Evolutionary conservation across 176 grass and related monocot species (phyloP).

Genomic region (sorghum (Sorghum bicolor)): Sorghum_bicolor_NCBIv3 NC_012872.2:16065501-16066000

Average conservation of each 20-base stretch:
- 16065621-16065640: slow-evolving; percentile 33
- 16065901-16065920: slow-evolving; percentile 27
- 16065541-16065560: neutral
- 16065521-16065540: too few species aligned
- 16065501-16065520: too few species aligned
- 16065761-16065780: slow-evolving; percentile 62
- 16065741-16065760: slow-evolving; percentile 62
- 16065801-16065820: slow-evolving; percentile 52
- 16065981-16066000: slow-evolving; percentile 14
- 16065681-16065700: slow-evolving; percentile 50
- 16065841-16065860: slow-evolving; percentile 22
- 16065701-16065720: slow-evolving; percentile 43
- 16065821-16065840: neutral
- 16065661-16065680: slow-evolving; percentile 59
- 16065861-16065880: neutral
- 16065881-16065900: slow-evolving; percentile 2
- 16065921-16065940: slow-evolving; percentile 60
- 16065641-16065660: slow-evolving; percentile 14
- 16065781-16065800: slow-evolving; percentile 60
- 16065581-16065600: slow-evolving; percentile 55
- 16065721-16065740: slow-evolving; percentile 62
- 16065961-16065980: slow-evolving; percentile 47
- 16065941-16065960: slow-evolving; percentile 44
- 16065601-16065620: slow-evolving; percentile 32
- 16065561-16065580: neutral